Conservation (phyloP, 2,329 filamentous ascomycete genomes). For the Botrytis galanthina region DNA sequence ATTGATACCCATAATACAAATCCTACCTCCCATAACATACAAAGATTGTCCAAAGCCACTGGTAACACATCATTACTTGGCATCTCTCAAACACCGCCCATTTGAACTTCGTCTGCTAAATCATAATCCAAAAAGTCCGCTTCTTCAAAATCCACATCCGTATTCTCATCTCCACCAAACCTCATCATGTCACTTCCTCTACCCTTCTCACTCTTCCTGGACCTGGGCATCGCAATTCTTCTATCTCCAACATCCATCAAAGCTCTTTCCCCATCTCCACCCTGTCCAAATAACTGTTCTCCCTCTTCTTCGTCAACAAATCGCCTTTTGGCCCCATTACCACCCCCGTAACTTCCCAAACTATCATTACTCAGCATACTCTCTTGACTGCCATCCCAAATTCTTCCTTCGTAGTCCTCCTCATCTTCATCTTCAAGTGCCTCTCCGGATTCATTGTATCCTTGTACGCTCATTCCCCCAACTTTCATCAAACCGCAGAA, state of each 20-base stretch:
- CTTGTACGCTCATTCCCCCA: slow-evolving; percentile 61
- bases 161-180: slow-evolving; percentile 47
- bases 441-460: slow-evolving; percentile 35
- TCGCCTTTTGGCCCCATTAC: slow-evolving; percentile 30
- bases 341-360: slow-evolving; percentile 15
- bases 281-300: slow-evolving; percentile 9
- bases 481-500: slow-evolving; percentile 80
- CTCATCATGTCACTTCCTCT: slow-evolving; percentile 25
- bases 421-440: slow-evolving; percentile 38
- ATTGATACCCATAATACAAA: not conserved
- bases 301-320: slow-evolving; percentile 32
- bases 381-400: slow-evolving; percentile 34
- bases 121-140: slow-evolving; percentile 60
- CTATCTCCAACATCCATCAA: slow-evolving; percentile 31
- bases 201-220: slow-evolving; percentile 31
- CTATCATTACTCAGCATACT: slow-evolving; percentile 27
- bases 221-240: slow-evolving; percentile 28
- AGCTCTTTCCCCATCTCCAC: slow-evolving; percentile 8
- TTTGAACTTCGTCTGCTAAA: slow-evolving; percentile 33
- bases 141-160: slow-evolving; percentile 59
- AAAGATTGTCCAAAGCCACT: not conserved
- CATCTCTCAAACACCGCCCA: slow-evolving; percentile 33
- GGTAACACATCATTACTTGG: not conserved
- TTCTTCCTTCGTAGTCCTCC: slow-evolving; percentile 36
- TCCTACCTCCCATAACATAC: not conserved